Evolutionary conservation across 2,329 filamentous ascomycete genomes (phyloP).

Genomic region (Xylariaceae sp.): DNA sequence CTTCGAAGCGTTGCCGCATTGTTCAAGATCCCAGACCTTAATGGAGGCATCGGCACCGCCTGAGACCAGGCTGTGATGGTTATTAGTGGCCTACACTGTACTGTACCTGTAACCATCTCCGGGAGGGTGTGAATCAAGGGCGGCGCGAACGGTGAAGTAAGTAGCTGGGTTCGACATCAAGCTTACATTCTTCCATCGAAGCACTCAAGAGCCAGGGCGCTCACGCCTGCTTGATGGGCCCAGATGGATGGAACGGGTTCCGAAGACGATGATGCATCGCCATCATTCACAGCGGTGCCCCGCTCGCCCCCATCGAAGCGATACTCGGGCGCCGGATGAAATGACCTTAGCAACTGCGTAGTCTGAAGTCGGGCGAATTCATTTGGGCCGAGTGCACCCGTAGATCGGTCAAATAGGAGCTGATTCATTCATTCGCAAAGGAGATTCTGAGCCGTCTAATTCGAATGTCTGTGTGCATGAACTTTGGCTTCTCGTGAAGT

Average conservation of each 20-base stretch:
- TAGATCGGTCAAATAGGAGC: constrained; percentile 69
- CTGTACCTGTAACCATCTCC: not conserved
- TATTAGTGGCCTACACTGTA: constrained; percentile 15
- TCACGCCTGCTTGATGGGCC: constrained; percentile 76
- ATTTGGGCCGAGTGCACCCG: constrained; percentile 59
- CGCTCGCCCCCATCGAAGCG: constrained; percentile 62
- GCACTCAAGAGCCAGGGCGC: constrained; percentile 70
- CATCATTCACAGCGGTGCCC: constrained; percentile 28
- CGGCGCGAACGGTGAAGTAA: not conserved
- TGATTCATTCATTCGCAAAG: constrained; percentile 68
- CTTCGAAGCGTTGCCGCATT: constrained; percentile 40
- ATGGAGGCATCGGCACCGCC: constrained; percentile 81
- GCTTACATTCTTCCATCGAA: constrained; percentile 71
- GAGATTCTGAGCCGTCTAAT: constrained; percentile 8
- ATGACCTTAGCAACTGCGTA: constrained; percentile 60
- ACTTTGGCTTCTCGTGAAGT: too few species aligned
- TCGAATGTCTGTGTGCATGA: not conserved
- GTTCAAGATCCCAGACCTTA: constrained; percentile 80
- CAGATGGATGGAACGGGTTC: constrained; percentile 39
- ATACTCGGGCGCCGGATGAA: constrained; percentile 60
- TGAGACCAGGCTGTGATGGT: constrained; percentile 59
- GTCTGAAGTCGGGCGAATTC: constrained; percentile 61
- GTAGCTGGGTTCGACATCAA: not conserved
- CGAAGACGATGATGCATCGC: constrained; percentile 23
- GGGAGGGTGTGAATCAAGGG: not conserved